Conservation (phyloP, 306 rosid species). For the Ammopiptanthus mongolicus region DNA sequence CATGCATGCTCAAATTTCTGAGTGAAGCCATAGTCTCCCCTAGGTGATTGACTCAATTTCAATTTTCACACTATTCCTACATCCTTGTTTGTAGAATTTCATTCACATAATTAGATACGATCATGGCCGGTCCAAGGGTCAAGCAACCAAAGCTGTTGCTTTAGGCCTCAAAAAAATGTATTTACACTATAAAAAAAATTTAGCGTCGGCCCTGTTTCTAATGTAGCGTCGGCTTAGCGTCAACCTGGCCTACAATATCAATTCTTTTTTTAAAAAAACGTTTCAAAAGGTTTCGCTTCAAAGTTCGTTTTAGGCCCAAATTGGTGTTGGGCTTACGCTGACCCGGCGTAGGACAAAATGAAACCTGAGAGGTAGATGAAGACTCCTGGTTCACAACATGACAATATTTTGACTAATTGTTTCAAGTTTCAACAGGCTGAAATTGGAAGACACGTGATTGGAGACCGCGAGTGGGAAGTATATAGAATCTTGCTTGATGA, state of each 20-base stretch:
- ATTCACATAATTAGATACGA: background rate
- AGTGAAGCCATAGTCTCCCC: background rate
- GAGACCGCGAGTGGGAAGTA: conserved; percentile 87
- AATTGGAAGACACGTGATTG: conserved; percentile 70
- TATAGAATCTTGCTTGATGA: conserved; percentile 90
- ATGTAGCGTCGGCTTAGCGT: too few species aligned
- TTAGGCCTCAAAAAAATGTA: too few species aligned
- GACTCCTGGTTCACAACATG: background rate
- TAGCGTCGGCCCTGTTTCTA: too few species aligned
- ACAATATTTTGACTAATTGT: background rate
- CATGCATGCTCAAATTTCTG: background rate
- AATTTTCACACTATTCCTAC: background rate
- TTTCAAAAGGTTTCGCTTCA: too few species aligned
- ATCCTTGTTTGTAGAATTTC: background rate
- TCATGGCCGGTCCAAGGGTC: too few species aligned
- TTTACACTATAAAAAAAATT: too few species aligned
- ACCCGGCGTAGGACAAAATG: background rate
- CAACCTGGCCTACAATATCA: too few species aligned
- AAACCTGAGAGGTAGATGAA: background rate
- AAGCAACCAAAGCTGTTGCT: too few species aligned
- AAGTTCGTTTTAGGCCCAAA: too few species aligned
- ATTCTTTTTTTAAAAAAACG: too few species aligned
- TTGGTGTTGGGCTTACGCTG: too few species aligned
- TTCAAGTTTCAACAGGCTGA: conserved; percentile 62
- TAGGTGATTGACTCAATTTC: background rate